A percentile compares a stretch with the other conserved stretches of the same genome.
Evolutionary conservation across 1,139 yeast genomes (phyloP).

Genomic region (Taiozyma onychis): DNA sequence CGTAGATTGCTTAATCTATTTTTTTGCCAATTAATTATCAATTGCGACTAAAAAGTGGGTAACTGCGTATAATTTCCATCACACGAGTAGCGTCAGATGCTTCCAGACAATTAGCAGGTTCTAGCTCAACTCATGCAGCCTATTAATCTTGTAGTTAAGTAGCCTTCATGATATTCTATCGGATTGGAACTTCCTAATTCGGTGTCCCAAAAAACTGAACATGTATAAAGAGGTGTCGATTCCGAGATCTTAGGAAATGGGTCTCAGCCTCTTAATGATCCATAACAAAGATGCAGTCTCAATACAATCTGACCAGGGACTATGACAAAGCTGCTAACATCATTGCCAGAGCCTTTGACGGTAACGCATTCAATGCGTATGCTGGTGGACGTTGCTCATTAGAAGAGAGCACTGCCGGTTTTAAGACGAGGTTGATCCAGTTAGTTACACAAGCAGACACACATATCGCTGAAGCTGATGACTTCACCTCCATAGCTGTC

Average conservation of each 20-base stretch:
- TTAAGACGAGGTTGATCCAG: slow-evolving; percentile 11
- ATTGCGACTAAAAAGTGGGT: no score
- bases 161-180: neutral
- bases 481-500: slow-evolving; percentile 4
- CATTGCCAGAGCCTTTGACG: slow-evolving; percentile 17
- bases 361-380: slow-evolving; percentile 13
- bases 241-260: neutral
- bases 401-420: slow-evolving; percentile 13
- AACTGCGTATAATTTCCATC: no score
- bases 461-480: slow-evolving; percentile 3
- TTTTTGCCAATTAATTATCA: no score
- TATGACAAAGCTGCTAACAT: slow-evolving; percentile 9
- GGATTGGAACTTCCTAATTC: neutral
- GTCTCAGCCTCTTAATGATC: neutral
- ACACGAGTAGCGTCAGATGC: no score
- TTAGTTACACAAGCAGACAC: slow-evolving; percentile 2
- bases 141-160: no score
- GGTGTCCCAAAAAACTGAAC: neutral
- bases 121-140: no score
- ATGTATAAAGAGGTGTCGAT: neutral
- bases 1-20: no score
- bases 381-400: slow-evolving; percentile 8
- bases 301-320: slow-evolving; percentile 3
- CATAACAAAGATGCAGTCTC: neutral
- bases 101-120: no score